Conservation (phyloP, 495 filamentous ascomycete species). For the Echria macrotheca region DNA sequence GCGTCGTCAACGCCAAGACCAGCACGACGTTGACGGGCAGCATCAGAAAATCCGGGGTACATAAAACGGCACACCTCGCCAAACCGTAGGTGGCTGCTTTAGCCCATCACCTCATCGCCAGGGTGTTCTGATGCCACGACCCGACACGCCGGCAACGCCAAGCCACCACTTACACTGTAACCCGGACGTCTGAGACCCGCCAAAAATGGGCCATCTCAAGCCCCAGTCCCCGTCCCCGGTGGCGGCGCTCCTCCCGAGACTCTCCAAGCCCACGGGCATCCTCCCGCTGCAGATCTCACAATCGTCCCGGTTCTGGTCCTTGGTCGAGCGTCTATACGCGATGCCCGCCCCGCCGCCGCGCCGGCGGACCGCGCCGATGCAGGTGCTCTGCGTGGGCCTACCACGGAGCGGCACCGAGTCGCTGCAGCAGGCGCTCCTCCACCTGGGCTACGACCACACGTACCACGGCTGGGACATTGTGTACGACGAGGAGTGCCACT, state of each 20-base stretch:
- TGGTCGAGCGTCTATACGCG: slow-evolving; percentile 25
- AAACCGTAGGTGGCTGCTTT: no score
- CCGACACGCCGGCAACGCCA: slow-evolving; percentile 5
- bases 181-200: no score
- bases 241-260: neutral
- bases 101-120: slow-evolving; percentile 8
- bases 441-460: slow-evolving; percentile 55
- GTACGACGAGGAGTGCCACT: slow-evolving; percentile 56
- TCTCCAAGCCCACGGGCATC: slow-evolving; percentile 1
- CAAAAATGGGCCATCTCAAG: slow-evolving; percentile 8
- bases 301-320: slow-evolving; percentile 18
- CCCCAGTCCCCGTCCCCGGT: neutral
- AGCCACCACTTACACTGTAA: no score
- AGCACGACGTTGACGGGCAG: neutral
- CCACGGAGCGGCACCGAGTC: slow-evolving; percentile 61
- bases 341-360: slow-evolving; percentile 19
- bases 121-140: neutral
- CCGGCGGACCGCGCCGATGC: slow-evolving; percentile 55
- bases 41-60: slow-evolving; percentile 5
- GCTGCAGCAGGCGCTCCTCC: slow-evolving; percentile 53
- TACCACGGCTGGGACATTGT: slow-evolving; percentile 63
- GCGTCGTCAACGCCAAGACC: neutral
- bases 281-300: slow-evolving; percentile 10
- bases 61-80: slow-evolving; percentile 5
- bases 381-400: slow-evolving; percentile 58